phyloP scores from a whole-genome alignment of 1,139 yeast species.

The Pichia cactophila region DNA sequence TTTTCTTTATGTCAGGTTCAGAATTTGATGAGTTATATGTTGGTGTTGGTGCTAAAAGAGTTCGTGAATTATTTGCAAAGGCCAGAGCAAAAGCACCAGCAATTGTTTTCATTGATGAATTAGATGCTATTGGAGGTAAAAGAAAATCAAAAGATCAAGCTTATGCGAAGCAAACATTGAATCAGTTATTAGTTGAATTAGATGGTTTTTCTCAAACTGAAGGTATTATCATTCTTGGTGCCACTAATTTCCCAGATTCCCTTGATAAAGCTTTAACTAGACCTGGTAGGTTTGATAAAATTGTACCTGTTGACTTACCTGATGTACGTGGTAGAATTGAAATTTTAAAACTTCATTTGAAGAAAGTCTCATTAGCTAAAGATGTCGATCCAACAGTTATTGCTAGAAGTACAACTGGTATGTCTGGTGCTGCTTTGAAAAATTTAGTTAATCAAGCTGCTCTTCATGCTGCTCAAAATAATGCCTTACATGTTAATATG shows the following conservation, averaged over 20 bases:
- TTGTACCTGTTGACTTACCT: slow-evolving; percentile 91
- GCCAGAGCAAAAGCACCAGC: slow-evolving; percentile 97
- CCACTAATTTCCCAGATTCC: slow-evolving; percentile 96
- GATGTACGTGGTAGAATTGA: slow-evolving; percentile 97
- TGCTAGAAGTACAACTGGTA: slow-evolving; percentile 96
- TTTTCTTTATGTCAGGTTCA: slow-evolving; percentile 96
- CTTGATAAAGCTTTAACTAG: slow-evolving; percentile 94
- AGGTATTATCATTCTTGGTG: slow-evolving; percentile 94
- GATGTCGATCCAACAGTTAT: slow-evolving; percentile 81
- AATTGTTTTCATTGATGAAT: slow-evolving; percentile 89
- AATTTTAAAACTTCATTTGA: slow-evolving; percentile 86
- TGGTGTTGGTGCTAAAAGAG: slow-evolving; percentile 98
- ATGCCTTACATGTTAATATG: slow-evolving; percentile 88
- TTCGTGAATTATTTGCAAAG: slow-evolving; percentile 84
- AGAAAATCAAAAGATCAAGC: slow-evolving; percentile 98
- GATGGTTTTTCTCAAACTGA: slow-evolving; percentile 93
- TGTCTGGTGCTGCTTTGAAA: slow-evolving; percentile 95
- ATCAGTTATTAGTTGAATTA: slow-evolving; percentile 88
- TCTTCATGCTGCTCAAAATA: slow-evolving; percentile 86
- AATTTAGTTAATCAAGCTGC: slow-evolving; percentile 98
- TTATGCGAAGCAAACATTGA: slow-evolving; percentile 92
- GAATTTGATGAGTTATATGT: slow-evolving; percentile 97
- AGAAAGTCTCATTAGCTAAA: slow-evolving; percentile 76
- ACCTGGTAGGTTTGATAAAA: slow-evolving; percentile 97
- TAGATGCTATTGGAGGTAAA: slow-evolving; percentile 97